Evolutionary conservation across 108 stramenopile genomes (phyloP).

Genomic region (Fistulifera pelliculosa): DNA sequence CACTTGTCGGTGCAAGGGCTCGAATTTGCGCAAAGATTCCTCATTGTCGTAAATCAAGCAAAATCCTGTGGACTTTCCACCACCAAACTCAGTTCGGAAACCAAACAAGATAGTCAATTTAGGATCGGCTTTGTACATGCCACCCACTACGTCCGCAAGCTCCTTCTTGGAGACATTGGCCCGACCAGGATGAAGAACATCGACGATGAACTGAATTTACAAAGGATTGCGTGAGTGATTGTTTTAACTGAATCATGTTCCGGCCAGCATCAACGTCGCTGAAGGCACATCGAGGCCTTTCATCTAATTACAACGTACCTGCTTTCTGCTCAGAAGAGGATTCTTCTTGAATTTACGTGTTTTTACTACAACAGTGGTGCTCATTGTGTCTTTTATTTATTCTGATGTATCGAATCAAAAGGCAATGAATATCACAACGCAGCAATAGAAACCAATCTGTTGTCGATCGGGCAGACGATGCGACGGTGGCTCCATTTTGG

Average conservation of each 20-base stretch:
- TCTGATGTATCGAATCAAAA: too few relatives aligned
- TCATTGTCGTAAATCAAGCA: constrained; percentile 96
- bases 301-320: constrained; percentile 58
- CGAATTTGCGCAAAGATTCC: constrained; percentile 91
- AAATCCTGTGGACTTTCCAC: constrained; percentile 96
- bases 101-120: constrained; percentile 86
- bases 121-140: constrained; percentile 92
- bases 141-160: constrained; percentile 86
- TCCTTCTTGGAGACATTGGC: constrained; percentile 92
- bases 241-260: not conserved
- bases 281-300: not conserved
- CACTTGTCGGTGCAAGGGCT: constrained; percentile 93
- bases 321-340: constrained; percentile 92
- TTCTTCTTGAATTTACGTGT: constrained; percentile 98
- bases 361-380: constrained; percentile 79
- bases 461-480: too few relatives aligned
- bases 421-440: too few relatives aligned
- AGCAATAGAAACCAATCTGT: too few relatives aligned
- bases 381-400: too few relatives aligned
- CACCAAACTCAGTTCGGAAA: constrained; percentile 96
- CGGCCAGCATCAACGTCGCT: not conserved
- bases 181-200: constrained; percentile 95
- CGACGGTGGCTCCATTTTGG: too few relatives aligned
- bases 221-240: constrained; percentile 7
- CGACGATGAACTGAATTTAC: constrained; percentile 81